Evolutionary conservation across 148 eudicot genomes (phyloP), one percentile per base, ranked within the genome.

Genomic region (Persicaria tinctoria): DNA sequence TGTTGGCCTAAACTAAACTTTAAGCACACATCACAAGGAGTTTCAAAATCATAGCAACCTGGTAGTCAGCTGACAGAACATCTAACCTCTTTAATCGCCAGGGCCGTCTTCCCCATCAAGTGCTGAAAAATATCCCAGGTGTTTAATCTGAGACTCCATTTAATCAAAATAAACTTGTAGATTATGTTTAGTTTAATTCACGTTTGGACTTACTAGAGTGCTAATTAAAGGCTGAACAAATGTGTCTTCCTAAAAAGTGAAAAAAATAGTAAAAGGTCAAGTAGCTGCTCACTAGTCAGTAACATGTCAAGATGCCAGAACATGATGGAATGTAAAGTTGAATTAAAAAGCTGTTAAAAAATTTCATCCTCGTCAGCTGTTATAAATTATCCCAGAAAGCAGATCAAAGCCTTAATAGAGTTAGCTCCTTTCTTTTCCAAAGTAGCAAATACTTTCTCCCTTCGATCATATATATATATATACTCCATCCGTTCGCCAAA

Each of bases 181-280:
- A 51, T 13, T 51, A 12, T 11, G 2, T 1, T 5, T 4, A n/a
- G 7, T 0, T 55, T 55, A 56, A 7, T 8, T 8, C 4, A 60
- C 8, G 41, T 27, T 60, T 23, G 18, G 44, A 8, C 9, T 60
- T 60, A 23, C 16, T 9, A 27, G 68, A 6, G 32, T 62, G 11
- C 9, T 57, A 57, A 17, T n/a, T 13, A 54, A 56, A 10, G 32
- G 46, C 68, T 62, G 41, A 27, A 10, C 16, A 62, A 62, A 62
- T 27, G 45, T 62, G 11, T 27, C 16, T 62, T 62, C 41, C 4
- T 62, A 11, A 62, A 32, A 62, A 62, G 68, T 59, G 32, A 7
- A 57, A 57, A 62, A 62, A 62, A 62, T 62, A 27, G 68, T 62
- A 62, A 10, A 32, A 62, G 68, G 68, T 12, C 68, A 62, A 8